A percentile compares a stretch with the other conserved stretches of the same genome.
These are phyloP conservation scores for Pythium brassicae DNA, from an alignment of 352 stramenopile genomes.

Conservation along the genomic window DNA sequence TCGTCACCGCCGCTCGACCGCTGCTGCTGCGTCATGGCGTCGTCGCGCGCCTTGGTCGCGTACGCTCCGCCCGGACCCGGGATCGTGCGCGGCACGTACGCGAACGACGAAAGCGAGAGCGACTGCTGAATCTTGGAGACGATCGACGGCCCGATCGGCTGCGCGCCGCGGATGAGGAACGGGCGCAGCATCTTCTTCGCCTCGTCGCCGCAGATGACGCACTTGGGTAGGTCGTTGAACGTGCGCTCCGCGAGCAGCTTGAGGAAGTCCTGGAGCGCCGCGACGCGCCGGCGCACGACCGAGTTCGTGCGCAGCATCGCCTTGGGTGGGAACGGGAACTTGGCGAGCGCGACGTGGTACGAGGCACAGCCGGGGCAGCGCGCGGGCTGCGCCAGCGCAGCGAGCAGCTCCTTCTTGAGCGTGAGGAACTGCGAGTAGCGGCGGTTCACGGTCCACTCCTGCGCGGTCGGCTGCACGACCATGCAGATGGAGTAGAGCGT, in stretches of 20 bases:
- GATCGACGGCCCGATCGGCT: conserved; percentile 69
- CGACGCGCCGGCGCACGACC: conserved; percentile 63
- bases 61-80: conserved; percentile 2
- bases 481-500: conserved; percentile 85
- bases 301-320: conserved; percentile 66
- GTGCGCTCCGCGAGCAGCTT: conserved; percentile 62
- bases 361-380: conserved; percentile 60
- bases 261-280: conserved; percentile 65
- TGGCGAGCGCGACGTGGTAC: conserved; percentile 54
- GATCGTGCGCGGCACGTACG: conserved; percentile 40
- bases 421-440: conserved; percentile 86
- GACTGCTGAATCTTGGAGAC: conserved; percentile 70
- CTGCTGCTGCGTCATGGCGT: conserved; percentile 1
- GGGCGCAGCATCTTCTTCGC: conserved; percentile 68
- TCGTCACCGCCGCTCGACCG: not conserved
- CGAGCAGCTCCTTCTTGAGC: conserved; percentile 64
- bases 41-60: not conserved
- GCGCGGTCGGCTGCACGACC: conserved; percentile 65
- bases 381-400: conserved; percentile 30
- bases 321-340: conserved; percentile 67
- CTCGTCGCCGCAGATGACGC: conserved; percentile 57
- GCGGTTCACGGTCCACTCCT: conserved; percentile 84
- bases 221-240: conserved; percentile 78
- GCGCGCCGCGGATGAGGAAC: conserved; percentile 73
- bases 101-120: conserved; percentile 64